These are phyloP conservation scores for Narthecium ossifragum DNA, from an alignment of 106 monocot genomes.

Conservation along the genomic window DNA sequence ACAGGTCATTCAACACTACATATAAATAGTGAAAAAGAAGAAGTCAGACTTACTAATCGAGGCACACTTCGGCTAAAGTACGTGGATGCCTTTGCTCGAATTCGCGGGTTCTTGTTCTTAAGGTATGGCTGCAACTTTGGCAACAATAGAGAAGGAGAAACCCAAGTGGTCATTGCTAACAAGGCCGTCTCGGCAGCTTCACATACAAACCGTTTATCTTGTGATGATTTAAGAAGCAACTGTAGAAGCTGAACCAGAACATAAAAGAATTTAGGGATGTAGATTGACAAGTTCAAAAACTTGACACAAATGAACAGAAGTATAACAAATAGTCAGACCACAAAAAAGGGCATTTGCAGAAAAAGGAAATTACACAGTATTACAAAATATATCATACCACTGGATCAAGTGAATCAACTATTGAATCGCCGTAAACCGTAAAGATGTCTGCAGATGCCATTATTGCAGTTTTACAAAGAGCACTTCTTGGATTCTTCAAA, in stretches of 20 bases:
- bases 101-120: constrained; percentile 75
- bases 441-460: constrained; percentile 93
- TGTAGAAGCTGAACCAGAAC: constrained; percentile 61
- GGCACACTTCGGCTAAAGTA: constrained; percentile 82
- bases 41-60: constrained; percentile 51
- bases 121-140: constrained; percentile 84
- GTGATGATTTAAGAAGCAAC: constrained; percentile 90
- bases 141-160: constrained; percentile 67
- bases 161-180: constrained; percentile 69
- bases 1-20: background rate
- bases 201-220: constrained; percentile 99
- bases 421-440: constrained; percentile 55
- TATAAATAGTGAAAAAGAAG: background rate
- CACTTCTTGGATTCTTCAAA: constrained; percentile 92
- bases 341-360: background rate
- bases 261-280: background rate
- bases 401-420: constrained; percentile 76
- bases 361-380: constrained; percentile 1
- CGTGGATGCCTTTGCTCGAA: constrained; percentile 90
- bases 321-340: background rate
- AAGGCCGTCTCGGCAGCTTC: constrained; percentile 86
- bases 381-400: constrained; percentile 36
- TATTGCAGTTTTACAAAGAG: constrained; percentile 92
- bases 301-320: background rate
- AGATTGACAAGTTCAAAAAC: background rate